Evolutionary conservation across 345 rosid species (phyloP), one percentile per base, ranked within the genome.

Genomic region (Lepidium africanum): DNA sequence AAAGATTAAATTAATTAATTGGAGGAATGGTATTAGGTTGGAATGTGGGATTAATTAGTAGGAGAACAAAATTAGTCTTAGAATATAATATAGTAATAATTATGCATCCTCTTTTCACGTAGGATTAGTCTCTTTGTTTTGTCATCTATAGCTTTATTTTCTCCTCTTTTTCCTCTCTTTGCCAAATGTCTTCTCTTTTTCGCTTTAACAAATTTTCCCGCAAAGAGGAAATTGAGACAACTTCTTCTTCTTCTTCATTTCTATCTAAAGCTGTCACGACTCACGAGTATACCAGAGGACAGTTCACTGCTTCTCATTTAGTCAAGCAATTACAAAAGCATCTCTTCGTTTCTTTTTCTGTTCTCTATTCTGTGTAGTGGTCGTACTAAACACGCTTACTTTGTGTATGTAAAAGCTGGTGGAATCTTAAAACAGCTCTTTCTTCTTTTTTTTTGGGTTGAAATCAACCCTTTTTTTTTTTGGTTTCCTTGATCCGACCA

Each of bases 381-480:
- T 53, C 78, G 74, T 75, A 62, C 74, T 68, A 68, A 68, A 69
- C 58, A 68, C 78, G 78, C 78, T 55, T 56, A 65, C 65, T 75
- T 57, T 52, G 58, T 52, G 70, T 54, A 6, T 37, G 64, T 47
- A 53, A 61, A 63, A 56, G 65, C 76, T 17, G 70, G 7, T 59
- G 49, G 63, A 66, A 52, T 73, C 77, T 58, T 72, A 17, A 65
- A 65, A 2, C 60, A 37, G 23, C 54, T 25, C 54, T n/a, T n/a
- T n/a, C n/a, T n/a, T 9, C 32, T 9, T 48, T 32, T 25, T 55
- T 65, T 57, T 38, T 5, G 7, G 25, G 33, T 73, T 72, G 52
- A 56, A 63, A 56, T 63, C 74, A 51, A 61, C 54, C 39, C 25
- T 38, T 13, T 17, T 27, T 17, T 19, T 35, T 50, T 21, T 1